Conservation (phyloP, 2,329 filamentous ascomycete genomes). For the Kalmusia sp. region DNA sequence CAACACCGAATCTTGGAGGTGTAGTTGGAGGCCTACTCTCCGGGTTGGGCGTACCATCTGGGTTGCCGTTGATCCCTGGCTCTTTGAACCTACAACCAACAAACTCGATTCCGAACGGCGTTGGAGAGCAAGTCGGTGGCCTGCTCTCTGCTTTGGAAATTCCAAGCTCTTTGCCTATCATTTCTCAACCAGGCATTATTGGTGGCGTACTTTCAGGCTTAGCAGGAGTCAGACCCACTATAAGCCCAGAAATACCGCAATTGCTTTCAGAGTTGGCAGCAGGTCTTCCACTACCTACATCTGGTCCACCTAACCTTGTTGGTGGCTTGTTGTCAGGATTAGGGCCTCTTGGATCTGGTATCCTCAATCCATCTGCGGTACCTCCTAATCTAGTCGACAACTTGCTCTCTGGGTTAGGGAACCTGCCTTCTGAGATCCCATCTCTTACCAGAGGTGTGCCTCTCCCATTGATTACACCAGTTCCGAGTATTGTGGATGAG, state of each 20-base stretch:
- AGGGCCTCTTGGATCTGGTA: neutral
- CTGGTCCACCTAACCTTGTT: neutral
- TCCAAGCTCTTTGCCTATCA: neutral
- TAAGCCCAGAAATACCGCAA: neutral
- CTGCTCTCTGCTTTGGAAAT: neutral
- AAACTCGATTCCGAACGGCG: neutral
- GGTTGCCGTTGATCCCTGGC: neutral
- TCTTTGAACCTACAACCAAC: neutral
- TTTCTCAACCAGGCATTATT: neutral
- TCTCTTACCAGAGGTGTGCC: neutral
- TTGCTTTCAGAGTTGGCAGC: neutral
- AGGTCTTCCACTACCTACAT: neutral
- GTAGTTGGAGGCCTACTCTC: conserved; percentile 2
- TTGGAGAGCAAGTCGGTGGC: neutral
- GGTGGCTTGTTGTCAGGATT: neutral
- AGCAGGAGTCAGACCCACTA: neutral
- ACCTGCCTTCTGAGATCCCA: neutral
- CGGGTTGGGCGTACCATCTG: neutral
- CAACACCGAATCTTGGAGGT: too few species aligned
- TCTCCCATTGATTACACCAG: neutral
- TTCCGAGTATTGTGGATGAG: neutral
- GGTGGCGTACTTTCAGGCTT: neutral
- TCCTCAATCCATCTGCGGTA: neutral
- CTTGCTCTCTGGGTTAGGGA: neutral
- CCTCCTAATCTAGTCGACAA: neutral